Base-by-base conservation (phyloP, 176 grass and related monocot genomes). In the Aegilops tauschii region DNA sequence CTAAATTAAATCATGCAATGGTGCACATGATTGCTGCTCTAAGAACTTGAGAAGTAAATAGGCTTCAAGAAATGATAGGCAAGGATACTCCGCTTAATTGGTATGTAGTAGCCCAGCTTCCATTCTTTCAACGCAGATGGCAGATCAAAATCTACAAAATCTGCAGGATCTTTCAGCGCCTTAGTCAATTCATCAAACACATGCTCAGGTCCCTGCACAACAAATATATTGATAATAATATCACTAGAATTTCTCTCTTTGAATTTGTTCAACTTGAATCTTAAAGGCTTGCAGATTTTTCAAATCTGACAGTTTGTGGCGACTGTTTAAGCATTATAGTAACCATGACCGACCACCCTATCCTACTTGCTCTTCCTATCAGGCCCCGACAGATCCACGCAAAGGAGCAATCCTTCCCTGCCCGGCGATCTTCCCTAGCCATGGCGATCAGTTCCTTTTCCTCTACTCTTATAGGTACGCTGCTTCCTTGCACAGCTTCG, bases 71-170 rank as follows among this genome's bases (percentile, higher is more conserved):
- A 80, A 81, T 45, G 42, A n/a, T 8, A 64, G 32, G 2, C 88
- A 72, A 17, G 88, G 91, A 93, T 90, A 93, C 91, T 93, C 11
- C 88, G 91, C 78, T 90, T 93, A 63, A 93, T 93, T 50, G 72
- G 85, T 62, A 62, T 54, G 31, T 90, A 93, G 61, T 90, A 81
- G 7, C 54, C 73, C 31, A 77, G 78, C 73, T 83, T 90, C 85
- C 79, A 88, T 88, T 88, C 73, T 83, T 88, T 88, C 85, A 90
- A 58, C 3, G 28, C 25, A 34, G 82, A 71, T 5, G 58, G 88
- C 17, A 87, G 82, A 54, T 93, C 85, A 86, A 93, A 93, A 30
- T 88, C 91, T 10, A 67, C 67, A 82, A 90, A 93, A 29, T 88
- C 91, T 18, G 44, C 82, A 69, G 61, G 66, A 20, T 40, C 82